These are phyloP conservation scores for Pseudomonodictys pantanalensis DNA, from an alignment of 495 filamentous ascomycete species.

Conservation along the genomic window DNA sequence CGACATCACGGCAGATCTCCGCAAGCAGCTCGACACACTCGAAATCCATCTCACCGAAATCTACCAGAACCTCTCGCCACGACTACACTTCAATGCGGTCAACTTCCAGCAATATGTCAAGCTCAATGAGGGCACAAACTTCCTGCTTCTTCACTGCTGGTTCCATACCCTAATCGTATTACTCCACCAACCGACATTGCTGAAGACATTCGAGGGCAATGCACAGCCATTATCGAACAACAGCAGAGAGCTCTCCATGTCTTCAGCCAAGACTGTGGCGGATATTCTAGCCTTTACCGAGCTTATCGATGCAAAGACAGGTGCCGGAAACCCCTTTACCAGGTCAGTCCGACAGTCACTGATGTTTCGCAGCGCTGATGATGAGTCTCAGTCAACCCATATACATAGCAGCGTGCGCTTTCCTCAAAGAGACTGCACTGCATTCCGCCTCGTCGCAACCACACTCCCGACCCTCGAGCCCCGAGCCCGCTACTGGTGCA, in stretches of 20 bases:
- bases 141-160: slow-evolving; percentile 87
- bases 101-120: slow-evolving; percentile 64
- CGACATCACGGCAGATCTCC: slow-evolving; percentile 69
- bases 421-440: slow-evolving; percentile 71
- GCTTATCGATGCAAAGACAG: slow-evolving; percentile 72
- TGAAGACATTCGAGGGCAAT: slow-evolving; percentile 71
- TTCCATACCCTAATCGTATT: slow-evolving; percentile 84
- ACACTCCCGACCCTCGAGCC: slow-evolving; percentile 47
- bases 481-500: no score
- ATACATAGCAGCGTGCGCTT: slow-evolving; percentile 84
- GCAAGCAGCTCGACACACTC: slow-evolving; percentile 65
- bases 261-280: slow-evolving; percentile 82
- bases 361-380: background rate
- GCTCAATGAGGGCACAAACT: slow-evolving; percentile 74
- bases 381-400: slow-evolving; percentile 66
- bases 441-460: slow-evolving; percentile 55
- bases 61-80: slow-evolving; percentile 68
- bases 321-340: slow-evolving; percentile 82
- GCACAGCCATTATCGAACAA: slow-evolving; percentile 69
- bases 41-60: slow-evolving; percentile 75
- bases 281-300: slow-evolving; percentile 80
- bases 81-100: slow-evolving; percentile 72
- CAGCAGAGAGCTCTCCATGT: slow-evolving; percentile 78
- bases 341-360: slow-evolving; percentile 20
- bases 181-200: slow-evolving; percentile 74